These are phyloP conservation scores for Ilex paraguariensis DNA, from an alignment of 305 asterid genomes.

Conservation along the genomic window DNA sequence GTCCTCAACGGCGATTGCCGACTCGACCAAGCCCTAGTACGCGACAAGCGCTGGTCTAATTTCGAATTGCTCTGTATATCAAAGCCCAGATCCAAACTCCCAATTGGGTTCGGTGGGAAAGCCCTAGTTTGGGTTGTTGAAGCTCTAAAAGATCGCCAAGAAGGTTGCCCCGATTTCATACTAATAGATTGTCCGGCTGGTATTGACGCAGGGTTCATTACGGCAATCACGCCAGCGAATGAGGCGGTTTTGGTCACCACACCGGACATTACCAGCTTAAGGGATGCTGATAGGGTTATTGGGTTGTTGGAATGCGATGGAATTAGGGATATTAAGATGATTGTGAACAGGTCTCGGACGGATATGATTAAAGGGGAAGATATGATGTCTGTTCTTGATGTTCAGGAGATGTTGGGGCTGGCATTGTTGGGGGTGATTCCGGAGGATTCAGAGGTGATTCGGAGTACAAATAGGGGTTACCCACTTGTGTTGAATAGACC, in stretches of 20 bases:
- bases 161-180: conserved; percentile 76
- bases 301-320: conserved; percentile 94
- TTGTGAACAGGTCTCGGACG: conserved; percentile 88
- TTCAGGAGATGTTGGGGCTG: conserved; percentile 90
- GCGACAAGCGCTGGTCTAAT: conserved; percentile 92
- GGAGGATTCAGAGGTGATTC: conserved; percentile 84
- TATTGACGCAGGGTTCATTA: conserved; percentile 89
- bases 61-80: conserved; percentile 91
- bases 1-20: conserved; percentile 95
- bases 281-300: conserved; percentile 90
- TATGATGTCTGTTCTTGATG: conserved; percentile 96
- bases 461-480: conserved; percentile 85
- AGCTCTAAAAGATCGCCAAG: conserved; percentile 71
- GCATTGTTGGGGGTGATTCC: conserved; percentile 90
- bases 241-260: conserved; percentile 96
- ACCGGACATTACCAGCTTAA: conserved; percentile 82
- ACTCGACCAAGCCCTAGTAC: conserved; percentile 89
- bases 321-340: conserved; percentile 91
- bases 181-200: conserved; percentile 94
- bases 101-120: conserved; percentile 88
- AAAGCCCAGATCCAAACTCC: conserved; percentile 84
- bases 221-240: conserved; percentile 95
- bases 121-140: conserved; percentile 90
- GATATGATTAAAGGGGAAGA: conserved; percentile 97
- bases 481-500: conserved; percentile 93